These are phyloP conservation scores for Paraphaeosphaeria sporulosa DNA, from an alignment of 2,329 filamentous ascomycete species.

Conservation along the genomic window DNA sequence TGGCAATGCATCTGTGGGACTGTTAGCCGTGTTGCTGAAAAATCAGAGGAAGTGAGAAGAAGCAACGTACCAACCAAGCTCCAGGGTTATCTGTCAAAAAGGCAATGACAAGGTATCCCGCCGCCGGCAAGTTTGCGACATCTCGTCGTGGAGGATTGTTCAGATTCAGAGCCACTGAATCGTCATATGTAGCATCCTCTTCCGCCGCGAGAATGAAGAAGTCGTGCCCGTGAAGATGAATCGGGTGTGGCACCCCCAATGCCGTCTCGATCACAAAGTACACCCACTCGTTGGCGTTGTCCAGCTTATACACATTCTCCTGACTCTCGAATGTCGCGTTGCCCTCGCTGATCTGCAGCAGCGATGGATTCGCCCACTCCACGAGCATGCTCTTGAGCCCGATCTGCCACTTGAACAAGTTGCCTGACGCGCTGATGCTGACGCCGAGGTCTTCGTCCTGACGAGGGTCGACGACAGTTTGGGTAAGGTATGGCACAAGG, in stretches of 20 bases:
- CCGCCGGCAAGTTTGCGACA: slow-evolving; percentile 35
- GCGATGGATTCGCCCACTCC: slow-evolving; percentile 57
- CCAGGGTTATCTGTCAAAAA: slow-evolving; percentile 50
- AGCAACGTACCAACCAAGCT: slow-evolving; percentile 33
- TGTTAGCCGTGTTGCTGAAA: background rate
- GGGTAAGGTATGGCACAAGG: slow-evolving; percentile 30
- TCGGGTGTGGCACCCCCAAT: slow-evolving; percentile 33
- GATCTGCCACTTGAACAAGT: slow-evolving; percentile 35
- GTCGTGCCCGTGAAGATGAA: slow-evolving; percentile 52
- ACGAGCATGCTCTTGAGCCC: slow-evolving; percentile 55
- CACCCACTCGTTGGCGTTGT: slow-evolving; percentile 25
- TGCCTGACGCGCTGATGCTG: slow-evolving; percentile 17
- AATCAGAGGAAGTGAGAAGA: no score
- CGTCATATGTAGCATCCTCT: slow-evolving; percentile 24
- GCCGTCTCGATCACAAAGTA: slow-evolving; percentile 33
- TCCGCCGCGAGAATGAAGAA: slow-evolving; percentile 59
- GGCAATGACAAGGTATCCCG: slow-evolving; percentile 57
- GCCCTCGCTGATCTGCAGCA: slow-evolving; percentile 44
- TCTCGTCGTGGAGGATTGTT: slow-evolving; percentile 44
- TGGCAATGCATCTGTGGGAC: slow-evolving; percentile 20
- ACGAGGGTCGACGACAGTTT: slow-evolving; percentile 21
- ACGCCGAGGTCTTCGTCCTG: slow-evolving; percentile 23
- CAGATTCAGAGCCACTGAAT: slow-evolving; percentile 29
- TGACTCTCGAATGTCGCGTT: slow-evolving; percentile 24
- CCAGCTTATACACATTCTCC: slow-evolving; percentile 25